Percentiles rank a stretch among this genome's conserved stretches.
phyloP scores from a whole-genome alignment of 1,284 basidiomycete species.

The Rhizopogon parksii region DNA sequence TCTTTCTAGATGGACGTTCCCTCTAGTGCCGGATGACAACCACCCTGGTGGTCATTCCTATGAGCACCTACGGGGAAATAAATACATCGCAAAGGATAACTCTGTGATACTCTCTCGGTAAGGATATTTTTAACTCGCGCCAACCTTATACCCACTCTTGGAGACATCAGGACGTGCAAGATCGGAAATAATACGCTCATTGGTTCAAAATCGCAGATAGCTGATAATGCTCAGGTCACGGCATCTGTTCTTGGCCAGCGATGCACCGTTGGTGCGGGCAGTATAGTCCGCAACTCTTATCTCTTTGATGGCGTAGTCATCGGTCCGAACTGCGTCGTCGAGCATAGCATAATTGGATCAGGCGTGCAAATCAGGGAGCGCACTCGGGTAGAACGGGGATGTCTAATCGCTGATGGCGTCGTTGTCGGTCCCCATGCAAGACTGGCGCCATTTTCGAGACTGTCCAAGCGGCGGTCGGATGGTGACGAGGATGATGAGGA shows the following conservation, averaged over 20 bases:
- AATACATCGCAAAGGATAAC: slow-evolving; percentile 75
- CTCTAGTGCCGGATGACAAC: slow-evolving; percentile 90
- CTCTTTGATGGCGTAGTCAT: slow-evolving; percentile 77
- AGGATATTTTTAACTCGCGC: slow-evolving; percentile 13
- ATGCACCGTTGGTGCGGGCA: slow-evolving; percentile 62
- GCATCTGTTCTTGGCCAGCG: slow-evolving; percentile 72
- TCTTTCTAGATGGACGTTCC: slow-evolving; percentile 88
- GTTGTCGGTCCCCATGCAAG: slow-evolving; percentile 67
- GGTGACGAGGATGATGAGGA: slow-evolving; percentile 28
- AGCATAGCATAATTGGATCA: slow-evolving; percentile 74
- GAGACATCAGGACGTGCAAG: slow-evolving; percentile 58
- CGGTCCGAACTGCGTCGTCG: slow-evolving; percentile 70
- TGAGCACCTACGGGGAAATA: slow-evolving; percentile 79
- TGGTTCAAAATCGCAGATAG: slow-evolving; percentile 62
- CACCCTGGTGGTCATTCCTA: slow-evolving; percentile 77
- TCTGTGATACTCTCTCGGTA: slow-evolving; percentile 73
- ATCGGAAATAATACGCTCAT: slow-evolving; percentile 81
- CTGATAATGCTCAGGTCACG: slow-evolving; percentile 55
- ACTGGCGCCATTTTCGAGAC: slow-evolving; percentile 64
- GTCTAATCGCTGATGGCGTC: slow-evolving; percentile 77
- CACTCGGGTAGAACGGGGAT: slow-evolving; percentile 58
- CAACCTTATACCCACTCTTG: slow-evolving; percentile 2
- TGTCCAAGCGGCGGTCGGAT: slow-evolving; percentile 45
- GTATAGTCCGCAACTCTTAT: slow-evolving; percentile 67
- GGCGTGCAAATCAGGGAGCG: slow-evolving; percentile 68